These are phyloP conservation scores for Xerophyta viscosa DNA, from an alignment of 106 monocot genomes.

Conservation along the genomic window DNA sequence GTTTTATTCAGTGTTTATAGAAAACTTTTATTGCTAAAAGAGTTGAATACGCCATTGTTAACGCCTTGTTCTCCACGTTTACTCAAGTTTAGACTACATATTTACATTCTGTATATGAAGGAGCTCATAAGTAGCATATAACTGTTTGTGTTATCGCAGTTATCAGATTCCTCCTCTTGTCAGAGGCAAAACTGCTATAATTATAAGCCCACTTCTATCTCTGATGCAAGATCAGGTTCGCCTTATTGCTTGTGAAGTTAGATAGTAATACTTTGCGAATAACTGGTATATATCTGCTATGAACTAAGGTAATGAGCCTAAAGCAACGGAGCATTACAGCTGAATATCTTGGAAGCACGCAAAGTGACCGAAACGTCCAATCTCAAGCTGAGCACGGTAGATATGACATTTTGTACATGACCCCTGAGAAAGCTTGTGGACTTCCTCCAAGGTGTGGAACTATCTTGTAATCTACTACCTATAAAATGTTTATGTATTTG, in stretches of 20 bases:
- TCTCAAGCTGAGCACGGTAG: conserved; percentile 60
- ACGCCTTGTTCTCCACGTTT: too few relatives aligned
- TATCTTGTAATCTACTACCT: too few relatives aligned
- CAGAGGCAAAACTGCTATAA: conserved; percentile 59
- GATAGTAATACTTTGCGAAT: background rate
- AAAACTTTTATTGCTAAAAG: too few relatives aligned
- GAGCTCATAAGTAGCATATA: too few relatives aligned
- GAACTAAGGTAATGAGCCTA: conserved; percentile 75
- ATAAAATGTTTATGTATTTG: background rate
- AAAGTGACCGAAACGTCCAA: conserved; percentile 34
- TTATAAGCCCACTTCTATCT: conserved; percentile 87
- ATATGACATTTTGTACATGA: conserved; percentile 85
- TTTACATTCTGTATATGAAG: too few relatives aligned
- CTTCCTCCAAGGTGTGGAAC: conserved; percentile 58
- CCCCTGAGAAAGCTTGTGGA: conserved; percentile 89
- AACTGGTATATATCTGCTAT: background rate
- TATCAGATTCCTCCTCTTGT: conserved; percentile 94
- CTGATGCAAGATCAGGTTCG: conserved; percentile 98
- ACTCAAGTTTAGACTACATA: too few relatives aligned
- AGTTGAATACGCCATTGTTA: too few relatives aligned
- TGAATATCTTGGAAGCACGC: conserved; percentile 81
- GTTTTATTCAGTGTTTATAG: too few relatives aligned
- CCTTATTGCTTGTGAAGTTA: background rate
- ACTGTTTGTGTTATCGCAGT: conserved; percentile 29
- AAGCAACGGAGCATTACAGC: conserved; percentile 75